Evolutionary conservation across 768 basidiomycete genomes (phyloP), one percentile per base, ranked within the genome.

Genomic region (Coprinopsis cinerea): DNA sequence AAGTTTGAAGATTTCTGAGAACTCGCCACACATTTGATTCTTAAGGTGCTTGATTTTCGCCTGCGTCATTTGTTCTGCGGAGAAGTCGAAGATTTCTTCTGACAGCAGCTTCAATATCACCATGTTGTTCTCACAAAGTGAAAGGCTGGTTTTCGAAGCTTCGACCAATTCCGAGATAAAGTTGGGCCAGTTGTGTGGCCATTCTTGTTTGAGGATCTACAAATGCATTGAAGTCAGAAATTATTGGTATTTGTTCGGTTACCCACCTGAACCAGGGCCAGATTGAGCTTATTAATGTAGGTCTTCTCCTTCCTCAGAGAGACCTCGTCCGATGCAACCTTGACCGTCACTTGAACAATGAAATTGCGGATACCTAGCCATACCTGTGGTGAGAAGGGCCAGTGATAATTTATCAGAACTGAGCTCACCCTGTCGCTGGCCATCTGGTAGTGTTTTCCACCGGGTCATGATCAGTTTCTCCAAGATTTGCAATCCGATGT

Each of bases 81-180:
- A 96, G 68, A 87, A 99, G 67, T 99, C 96, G 62, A 99, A 99
- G 51, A 99, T 92, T 67, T 99, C 96, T 63, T 99, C 96, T 0
- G 92, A 95, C n/a, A 98, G 78, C 11, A 99, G 77, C 62, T 91
- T 90, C 58, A 98, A 77, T 64, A 99, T 98, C 66, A 92, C 81
- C 96, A 99, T 99, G 72, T 99, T 99, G 78, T 99, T 99, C 72
- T 99, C 96, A 77, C 96, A 98, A 25, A 98, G 79, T 1, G 90
- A 85, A 34, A 97, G 81, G 64, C 93, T 97, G 36, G 91, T 92
- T 68, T 95, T 95, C 37, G 95, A 98, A 6, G 95, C 96, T 58
- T 93, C 87, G 52, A 98, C 93, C 40, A 98, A 88, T 67, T 98
- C 94, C 10, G 89, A 83, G 60, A 97, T 96, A 74, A 97, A 98